Percentiles rank a stretch among this genome's conserved stretches.
phyloP scores from a whole-genome alignment of 2,329 filamentous ascomycete species.

The Cadophora sp. region DNA sequence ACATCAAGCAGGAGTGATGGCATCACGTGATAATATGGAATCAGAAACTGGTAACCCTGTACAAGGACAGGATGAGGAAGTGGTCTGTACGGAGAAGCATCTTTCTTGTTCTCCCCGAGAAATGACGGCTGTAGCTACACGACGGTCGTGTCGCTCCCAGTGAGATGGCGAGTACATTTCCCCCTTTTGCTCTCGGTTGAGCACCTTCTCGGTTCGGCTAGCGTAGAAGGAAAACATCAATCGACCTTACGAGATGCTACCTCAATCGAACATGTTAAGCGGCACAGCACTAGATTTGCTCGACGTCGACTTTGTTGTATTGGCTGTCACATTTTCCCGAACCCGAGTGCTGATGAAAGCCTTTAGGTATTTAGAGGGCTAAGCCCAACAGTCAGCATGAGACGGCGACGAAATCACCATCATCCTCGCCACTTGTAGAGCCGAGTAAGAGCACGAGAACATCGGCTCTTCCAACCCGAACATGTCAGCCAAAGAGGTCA shows the following conservation, averaged over 20 bases:
- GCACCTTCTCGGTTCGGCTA: conserved; percentile 10
- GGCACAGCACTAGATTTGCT: neutral
- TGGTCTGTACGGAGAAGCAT: neutral
- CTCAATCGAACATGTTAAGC: neutral
- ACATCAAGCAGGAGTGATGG: no score
- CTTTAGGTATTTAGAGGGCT: neutral
- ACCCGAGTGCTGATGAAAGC: neutral
- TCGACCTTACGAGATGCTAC: neutral
- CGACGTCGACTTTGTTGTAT: neutral
- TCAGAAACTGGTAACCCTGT: no score
- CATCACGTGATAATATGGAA: no score
- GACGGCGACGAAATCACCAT: neutral
- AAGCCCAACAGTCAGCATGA: neutral
- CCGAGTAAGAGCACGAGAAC: no score
- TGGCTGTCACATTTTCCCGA: neutral
- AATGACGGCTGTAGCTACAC: neutral
- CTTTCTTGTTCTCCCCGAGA: neutral
- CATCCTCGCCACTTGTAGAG: neutral
- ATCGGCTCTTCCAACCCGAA: neutral
- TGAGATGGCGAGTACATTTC: neutral
- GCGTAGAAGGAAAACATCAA: neutral
- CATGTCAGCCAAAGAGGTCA: no score
- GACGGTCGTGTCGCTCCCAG: neutral
- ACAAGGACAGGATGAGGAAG: no score
- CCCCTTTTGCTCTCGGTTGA: conserved; percentile 2